Evolutionary conservation across 2,329 filamentous ascomycete genomes (phyloP).

Genomic region (Coniochaeta prunicola): DNA sequence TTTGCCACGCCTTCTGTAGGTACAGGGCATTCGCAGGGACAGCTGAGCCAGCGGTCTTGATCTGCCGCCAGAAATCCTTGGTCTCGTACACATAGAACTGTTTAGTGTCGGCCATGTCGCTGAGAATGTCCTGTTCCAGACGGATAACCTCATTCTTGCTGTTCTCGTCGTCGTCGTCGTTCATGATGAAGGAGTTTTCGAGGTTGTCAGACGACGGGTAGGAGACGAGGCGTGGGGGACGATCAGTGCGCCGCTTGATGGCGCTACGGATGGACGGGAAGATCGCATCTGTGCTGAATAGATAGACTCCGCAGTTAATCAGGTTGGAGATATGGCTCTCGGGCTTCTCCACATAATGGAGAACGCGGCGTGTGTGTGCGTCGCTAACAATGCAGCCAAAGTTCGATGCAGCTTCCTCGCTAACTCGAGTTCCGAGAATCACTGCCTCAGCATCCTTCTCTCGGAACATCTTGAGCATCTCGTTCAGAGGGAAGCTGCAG

Average conservation of each 20-base stretch:
- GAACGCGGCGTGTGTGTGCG: constrained; percentile 84
- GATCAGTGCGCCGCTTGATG: constrained; percentile 91
- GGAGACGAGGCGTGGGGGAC: constrained; percentile 75
- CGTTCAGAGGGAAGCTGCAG: constrained; percentile 92
- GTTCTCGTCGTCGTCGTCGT: constrained; percentile 56
- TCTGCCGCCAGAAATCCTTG: constrained; percentile 99
- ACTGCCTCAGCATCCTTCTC: constrained; percentile 96
- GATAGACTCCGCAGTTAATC: constrained; percentile 98
- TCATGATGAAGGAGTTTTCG: constrained; percentile 52
- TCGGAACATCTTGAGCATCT: constrained; percentile 92
- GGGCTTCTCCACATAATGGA: constrained; percentile 99
- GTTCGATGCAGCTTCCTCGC: constrained; percentile 86
- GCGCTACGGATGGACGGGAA: constrained; percentile 91
- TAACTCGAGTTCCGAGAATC: constrained; percentile 86
- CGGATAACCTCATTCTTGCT: constrained; percentile 82
- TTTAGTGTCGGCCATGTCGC: constrained; percentile 92
- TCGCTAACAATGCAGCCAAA: constrained; percentile 98
- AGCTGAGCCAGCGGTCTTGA: constrained; percentile 96
- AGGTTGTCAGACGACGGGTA: constrained; percentile 95
- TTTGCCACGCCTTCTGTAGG: constrained; percentile 87
- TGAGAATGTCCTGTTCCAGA: constrained; percentile 93
- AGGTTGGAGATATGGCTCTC: constrained; percentile 96
- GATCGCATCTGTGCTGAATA: constrained; percentile 91
- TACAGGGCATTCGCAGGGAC: constrained; percentile 96
- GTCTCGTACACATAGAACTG: constrained; percentile 98